These are phyloP conservation scores for Triticum aestivum DNA, from an alignment of 176 grass and related monocot species.

Conservation along the genomic window IWGSC_CS_RefSeq_v2.1 NC_057794.1:118154089-118154588, in stretches of 20 bases:
- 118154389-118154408: slow-evolving; percentile 16
- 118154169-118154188: slow-evolving; percentile 36
- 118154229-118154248: slow-evolving; percentile 68
- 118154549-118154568: slow-evolving; percentile 75
- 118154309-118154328: slow-evolving; percentile 77
- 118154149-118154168: background rate
- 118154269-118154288: slow-evolving; percentile 56
- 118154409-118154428: slow-evolving; percentile 1
- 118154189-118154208: slow-evolving; percentile 80
- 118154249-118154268: slow-evolving; percentile 93
- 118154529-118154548: slow-evolving; percentile 55
- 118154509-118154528: slow-evolving; percentile 71
- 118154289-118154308: slow-evolving; percentile 42
- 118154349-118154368: background rate
- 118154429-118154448: slow-evolving; percentile 68
- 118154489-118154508: slow-evolving; percentile 72
- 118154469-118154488: slow-evolving; percentile 66
- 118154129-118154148: slow-evolving; percentile 19
- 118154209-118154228: slow-evolving; percentile 58
- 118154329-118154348: slow-evolving; percentile 70
- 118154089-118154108: slow-evolving; percentile 75
- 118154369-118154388: background rate
- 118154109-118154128: background rate
- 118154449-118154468: slow-evolving; percentile 76
- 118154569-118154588: slow-evolving; percentile 59